Percentiles rank a stretch among this genome's conserved stretches.
Evolutionary conservation across 164 flowering plant species (phyloP).

Genomic region (Magnolia kwangsiensis): DNA sequence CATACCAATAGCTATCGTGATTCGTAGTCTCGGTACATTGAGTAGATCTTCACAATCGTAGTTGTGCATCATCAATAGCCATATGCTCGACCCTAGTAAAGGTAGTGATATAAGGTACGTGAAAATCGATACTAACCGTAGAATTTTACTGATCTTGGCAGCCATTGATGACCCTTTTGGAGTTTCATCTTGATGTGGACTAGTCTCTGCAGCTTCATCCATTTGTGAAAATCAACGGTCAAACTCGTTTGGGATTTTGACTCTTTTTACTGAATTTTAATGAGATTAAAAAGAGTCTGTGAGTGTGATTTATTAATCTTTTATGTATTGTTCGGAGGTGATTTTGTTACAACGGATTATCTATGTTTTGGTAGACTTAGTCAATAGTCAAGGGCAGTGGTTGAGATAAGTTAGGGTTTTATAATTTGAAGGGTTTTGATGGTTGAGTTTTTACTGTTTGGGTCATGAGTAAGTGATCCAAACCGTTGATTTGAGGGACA

Average conservation of each 20-base stretch:
- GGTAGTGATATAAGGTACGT: slow-evolving; percentile 32
- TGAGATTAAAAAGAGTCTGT: no score
- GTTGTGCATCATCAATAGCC: slow-evolving; percentile 35
- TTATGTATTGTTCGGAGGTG: not conserved
- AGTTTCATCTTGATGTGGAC: not conserved
- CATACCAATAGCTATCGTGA: slow-evolving; percentile 24
- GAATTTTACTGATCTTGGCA: not conserved
- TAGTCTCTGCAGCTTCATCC: not conserved
- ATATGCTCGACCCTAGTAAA: slow-evolving; percentile 25
- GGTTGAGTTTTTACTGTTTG: no score
- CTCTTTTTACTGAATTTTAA: no score
- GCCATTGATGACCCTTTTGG: not conserved
- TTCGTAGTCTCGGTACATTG: slow-evolving; percentile 19
- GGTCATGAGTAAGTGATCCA: no score
- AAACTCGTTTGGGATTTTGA: not conserved
- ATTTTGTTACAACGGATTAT: not conserved
- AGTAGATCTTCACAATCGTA: slow-evolving; percentile 39
- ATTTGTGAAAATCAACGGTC: not conserved
- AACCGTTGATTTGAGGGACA: no score
- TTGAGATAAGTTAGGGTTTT: not conserved
- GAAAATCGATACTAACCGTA: not conserved
- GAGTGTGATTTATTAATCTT: no score
- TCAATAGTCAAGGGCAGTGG: not conserved
- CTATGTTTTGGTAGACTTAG: not conserved
- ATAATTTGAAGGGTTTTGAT: no score